These are phyloP conservation scores for Ophiostoma perfectum DNA, from an alignment of 2,329 filamentous ascomycete genomes.

Conservation along the genomic window DNA sequence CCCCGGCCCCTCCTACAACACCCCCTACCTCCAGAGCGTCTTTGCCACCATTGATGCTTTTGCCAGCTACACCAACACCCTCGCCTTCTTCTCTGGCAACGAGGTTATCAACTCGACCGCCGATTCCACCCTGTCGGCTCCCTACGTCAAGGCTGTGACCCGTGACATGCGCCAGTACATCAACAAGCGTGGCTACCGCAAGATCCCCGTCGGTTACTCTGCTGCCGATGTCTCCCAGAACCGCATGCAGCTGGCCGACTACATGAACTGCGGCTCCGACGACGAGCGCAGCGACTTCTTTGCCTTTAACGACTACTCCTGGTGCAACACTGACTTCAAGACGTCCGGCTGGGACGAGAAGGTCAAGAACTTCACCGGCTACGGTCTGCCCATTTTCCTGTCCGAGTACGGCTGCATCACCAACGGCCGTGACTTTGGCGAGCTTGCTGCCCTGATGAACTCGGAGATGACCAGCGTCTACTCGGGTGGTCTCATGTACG, in stretches of 20 bases:
- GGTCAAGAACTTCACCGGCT: slow-evolving; percentile 80
- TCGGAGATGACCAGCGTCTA: slow-evolving; percentile 80
- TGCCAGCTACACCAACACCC: slow-evolving; percentile 74
- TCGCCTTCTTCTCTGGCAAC: slow-evolving; percentile 80
- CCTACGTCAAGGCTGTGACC: slow-evolving; percentile 72
- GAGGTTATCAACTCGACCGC: slow-evolving; percentile 68
- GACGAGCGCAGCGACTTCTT: slow-evolving; percentile 84
- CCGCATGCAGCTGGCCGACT: slow-evolving; percentile 77
- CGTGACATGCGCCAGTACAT: slow-evolving; percentile 72
- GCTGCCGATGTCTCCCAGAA: slow-evolving; percentile 78
- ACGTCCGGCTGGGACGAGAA: slow-evolving; percentile 79
- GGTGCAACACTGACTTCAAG: slow-evolving; percentile 68
- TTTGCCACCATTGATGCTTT: slow-evolving; percentile 88
- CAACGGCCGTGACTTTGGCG: slow-evolving; percentile 74
- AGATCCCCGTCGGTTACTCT: slow-evolving; percentile 69
- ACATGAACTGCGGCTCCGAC: slow-evolving; percentile 89
- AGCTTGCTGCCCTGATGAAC: slow-evolving; percentile 74
- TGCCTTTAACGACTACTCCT: slow-evolving; percentile 85
- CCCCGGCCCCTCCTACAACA: slow-evolving; percentile 77
- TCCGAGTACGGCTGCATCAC: slow-evolving; percentile 90
- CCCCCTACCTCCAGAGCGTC: slow-evolving; percentile 73
- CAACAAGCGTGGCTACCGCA: slow-evolving; percentile 54
- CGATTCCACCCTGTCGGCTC: slow-evolving; percentile 59
- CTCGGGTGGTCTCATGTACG: slow-evolving; percentile 93
- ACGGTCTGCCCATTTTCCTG: slow-evolving; percentile 86